Conservation (phyloP, 225 moss, liverwort and hornwort genomes). For the Anthoceros angustus region DNA sequence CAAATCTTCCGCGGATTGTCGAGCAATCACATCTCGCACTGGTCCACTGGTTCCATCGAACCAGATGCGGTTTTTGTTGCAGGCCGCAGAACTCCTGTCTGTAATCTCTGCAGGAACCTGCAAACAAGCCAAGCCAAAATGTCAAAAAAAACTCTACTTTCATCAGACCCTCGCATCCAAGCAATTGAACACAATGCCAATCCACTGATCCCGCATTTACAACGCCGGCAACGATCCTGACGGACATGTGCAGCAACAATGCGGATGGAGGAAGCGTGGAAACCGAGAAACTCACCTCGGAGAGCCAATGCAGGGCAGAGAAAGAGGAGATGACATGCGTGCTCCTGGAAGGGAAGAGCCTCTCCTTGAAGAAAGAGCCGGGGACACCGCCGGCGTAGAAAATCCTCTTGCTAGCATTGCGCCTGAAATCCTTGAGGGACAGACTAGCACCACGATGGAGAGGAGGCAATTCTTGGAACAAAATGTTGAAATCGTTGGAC, state of each 20-base stretch:
- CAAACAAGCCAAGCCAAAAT: not conserved
- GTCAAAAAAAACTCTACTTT: too few relatives aligned
- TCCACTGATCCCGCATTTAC: too few relatives aligned
- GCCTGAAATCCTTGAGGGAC: not conserved
- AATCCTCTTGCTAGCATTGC: not conserved
- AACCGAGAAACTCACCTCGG: not conserved
- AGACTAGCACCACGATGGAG: not conserved
- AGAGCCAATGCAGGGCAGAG: constrained; percentile 2
- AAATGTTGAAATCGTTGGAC: constrained; percentile 8
- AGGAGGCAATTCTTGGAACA: constrained; percentile 5
- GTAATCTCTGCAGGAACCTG: constrained; percentile 11
- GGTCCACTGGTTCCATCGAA: not conserved
- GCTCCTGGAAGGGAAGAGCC: not conserved
- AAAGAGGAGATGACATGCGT: not conserved
- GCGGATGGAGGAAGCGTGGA: not conserved
- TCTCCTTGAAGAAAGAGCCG: too few relatives aligned
- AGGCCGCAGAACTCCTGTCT: constrained; percentile 11
- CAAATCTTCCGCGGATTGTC: constrained; percentile 9
- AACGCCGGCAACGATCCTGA: not conserved
- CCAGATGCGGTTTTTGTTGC: constrained; percentile 10
- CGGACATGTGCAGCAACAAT: not conserved
- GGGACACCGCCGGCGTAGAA: too few relatives aligned
- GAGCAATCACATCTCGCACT: constrained; percentile 5
- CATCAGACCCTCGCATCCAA: not conserved
- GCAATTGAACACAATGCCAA: too few relatives aligned